Evolutionary conservation across 805 yeast genomes (phyloP), one percentile per base, ranked within the genome.

Genomic region (Maudiozyma pseudohumilis): DNA sequence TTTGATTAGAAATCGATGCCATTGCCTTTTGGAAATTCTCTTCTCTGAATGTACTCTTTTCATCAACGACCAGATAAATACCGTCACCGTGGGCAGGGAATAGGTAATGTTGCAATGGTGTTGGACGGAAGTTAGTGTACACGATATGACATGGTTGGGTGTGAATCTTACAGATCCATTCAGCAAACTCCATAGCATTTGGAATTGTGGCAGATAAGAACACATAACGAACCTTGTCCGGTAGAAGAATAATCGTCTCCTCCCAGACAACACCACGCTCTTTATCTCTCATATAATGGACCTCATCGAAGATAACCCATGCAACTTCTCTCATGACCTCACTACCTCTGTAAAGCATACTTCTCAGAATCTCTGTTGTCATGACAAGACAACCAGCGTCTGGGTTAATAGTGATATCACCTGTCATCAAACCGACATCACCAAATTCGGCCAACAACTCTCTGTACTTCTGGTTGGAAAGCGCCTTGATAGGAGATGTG

Each of bases 261-360:
- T 92, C 99, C 99, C 99, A 92, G 25, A 92, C 98, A 37, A 92
- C 99, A 60, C 99, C 99, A 65, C 99, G 77, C 48, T 87, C 92
- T 50, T 86, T 81, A 60, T 92, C 99, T 65, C 96, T 79, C 94
- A 92, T 92, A 63, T 92, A 92, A 65, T 92, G 99, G 32, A 92
- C 96, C 60, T 92, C 99, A 62, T 92, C 99, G 48, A 92, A 92
- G 28, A 92, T 78, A 35, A 92, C 98, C 95, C 96, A 92, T 0
- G 96, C 96, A 29, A 92, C 97, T 68, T 92, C 99, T 61, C 99
- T 74, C 89, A 92, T 88, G 33, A 94, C 80, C 59, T 92, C 98
- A 11, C 96, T 85, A 45, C 99, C 99, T 59, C 97, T 72, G 59
- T 92, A 92, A 30, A 92, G 71, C 99, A 92, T 92, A 41, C 94